Conservation (phyloP, 2,329 filamentous ascomycete species). For the Teratosphaeria gauchensis region DNA sequence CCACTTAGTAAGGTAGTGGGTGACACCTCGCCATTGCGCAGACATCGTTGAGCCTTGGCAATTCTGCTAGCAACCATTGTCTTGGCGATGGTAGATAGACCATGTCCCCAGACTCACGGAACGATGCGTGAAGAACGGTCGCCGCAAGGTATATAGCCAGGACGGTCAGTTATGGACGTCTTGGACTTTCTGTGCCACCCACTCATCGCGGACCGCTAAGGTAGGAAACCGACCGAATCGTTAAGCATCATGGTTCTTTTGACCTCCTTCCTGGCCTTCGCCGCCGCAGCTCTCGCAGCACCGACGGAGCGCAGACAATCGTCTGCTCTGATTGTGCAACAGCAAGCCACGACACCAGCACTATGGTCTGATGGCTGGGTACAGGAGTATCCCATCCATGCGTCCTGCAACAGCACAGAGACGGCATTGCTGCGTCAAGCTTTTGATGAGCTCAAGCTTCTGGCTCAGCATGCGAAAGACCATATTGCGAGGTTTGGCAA, state of each 20-base stretch:
- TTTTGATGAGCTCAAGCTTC: constrained; percentile 48
- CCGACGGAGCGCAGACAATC: neutral
- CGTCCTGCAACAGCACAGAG: constrained; percentile 57
- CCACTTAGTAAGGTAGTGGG: no score
- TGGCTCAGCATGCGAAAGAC: constrained; percentile 53
- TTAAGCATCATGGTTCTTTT: neutral
- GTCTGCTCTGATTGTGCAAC: neutral
- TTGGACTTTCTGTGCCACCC: neutral
- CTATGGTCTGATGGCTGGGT: neutral
- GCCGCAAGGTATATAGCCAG: neutral
- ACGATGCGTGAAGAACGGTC: neutral
- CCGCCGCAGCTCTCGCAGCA: neutral
- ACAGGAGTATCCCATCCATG: constrained; percentile 45
- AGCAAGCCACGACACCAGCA: neutral
- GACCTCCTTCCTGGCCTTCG: neutral
- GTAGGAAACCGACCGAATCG: neutral
- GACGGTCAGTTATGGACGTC: neutral
- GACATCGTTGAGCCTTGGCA: neutral
- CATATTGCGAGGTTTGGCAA: constrained; percentile 51
- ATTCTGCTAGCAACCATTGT: neutral
- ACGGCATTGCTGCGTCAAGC: constrained; percentile 45
- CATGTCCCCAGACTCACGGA: neutral
- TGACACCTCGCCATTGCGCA: neutral
- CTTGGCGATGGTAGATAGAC: neutral
- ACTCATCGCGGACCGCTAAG: neutral